Evolutionary conservation across 2,329 filamentous ascomycete genomes (phyloP), one percentile per base, ranked within the genome.

Genomic region (Helotiales sp.): DNA sequence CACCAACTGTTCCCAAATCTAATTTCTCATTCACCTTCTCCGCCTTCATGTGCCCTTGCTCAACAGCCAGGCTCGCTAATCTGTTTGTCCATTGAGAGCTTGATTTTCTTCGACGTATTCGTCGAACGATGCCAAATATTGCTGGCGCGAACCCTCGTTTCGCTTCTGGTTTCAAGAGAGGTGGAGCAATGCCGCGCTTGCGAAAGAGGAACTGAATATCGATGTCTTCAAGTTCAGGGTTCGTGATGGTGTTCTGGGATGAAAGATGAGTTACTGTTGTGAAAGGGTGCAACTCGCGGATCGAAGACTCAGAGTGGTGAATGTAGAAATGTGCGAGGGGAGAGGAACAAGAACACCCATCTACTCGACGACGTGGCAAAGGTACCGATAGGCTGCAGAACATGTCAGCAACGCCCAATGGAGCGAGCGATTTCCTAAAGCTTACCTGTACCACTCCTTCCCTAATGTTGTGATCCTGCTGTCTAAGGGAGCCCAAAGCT

Each of bases 281-380:
- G 63, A 75, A 75, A n/a, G 74, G 74, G 65, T 75, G 74, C 10
- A 75, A 64, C 55, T 75, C 73, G n/a, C 74, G 70, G 43, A 70
- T 62, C 7, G 74, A 75, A 15, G 73, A 73, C 4, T 67, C 70
- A 15, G 69, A 61, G 61, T 75, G 73, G 61, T 75, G 70, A 63
- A 75, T 71, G 60, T 75, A 72, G 45, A 75, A 75, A 60, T 74
- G 74, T 3, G 74, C 73, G n/a, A 75, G 67, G 1, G 74, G 74
- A 7, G 73, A 75, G 13, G 64, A 65, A 60, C 72, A 75, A 1
- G 72, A 63, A 60, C 73, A 75, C 11, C 74, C 74, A n/a, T 69
- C 64, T 15, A 75, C 69, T 10, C 74, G 71, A 15, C 52, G 60
- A n/a, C 71, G 70, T 17, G 73, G 73, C 3, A 75, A 64, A 5